Base-by-base conservation (phyloP, 2,329 filamentous ascomycete genomes). In the Orbilia ellipsospora region DNA sequence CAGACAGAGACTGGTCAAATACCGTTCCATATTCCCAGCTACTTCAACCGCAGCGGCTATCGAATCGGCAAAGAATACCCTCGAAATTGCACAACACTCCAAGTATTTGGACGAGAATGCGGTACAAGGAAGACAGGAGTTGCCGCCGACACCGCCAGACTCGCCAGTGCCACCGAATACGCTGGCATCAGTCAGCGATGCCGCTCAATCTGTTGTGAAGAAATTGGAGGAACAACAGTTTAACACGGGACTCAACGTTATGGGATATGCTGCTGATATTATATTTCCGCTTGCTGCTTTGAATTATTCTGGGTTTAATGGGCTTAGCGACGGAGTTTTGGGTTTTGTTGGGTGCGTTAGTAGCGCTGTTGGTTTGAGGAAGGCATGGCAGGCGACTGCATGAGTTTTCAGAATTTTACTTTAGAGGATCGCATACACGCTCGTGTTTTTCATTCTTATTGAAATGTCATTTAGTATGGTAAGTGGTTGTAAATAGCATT, bases 311-410 rank as follows among this genome's bases (percentile, higher is more conserved):
- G 73, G 59, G 26, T 76, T 76, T 52, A 65, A 40, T 31, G 15
- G 31, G 5, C 54, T 76, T 16, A 76, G 61, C 45, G 73, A 76
- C 59, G 73, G 73, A 7, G 52, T 66, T 56, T 51, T 76, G 48
- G 73, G 73, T 15, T 70, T 76, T 62, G 73, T 65, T 4, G 73
- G 73, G 12, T 69, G 73, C 40, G 48, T 76, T 55, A 76, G 73
- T 48, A 76, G 73, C 12, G 64, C 56, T 15, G 73, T 76, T 2
- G 73, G 73, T 13, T 51, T 76, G 64, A 70, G 60, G 54, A 76
- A 70, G 15, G 73, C 73, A 42, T 76, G 73, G 73, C 65, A 62
- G 26, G 73, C 65, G 8, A 70, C 73, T 54, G 63, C 70, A 40
- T 68, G 68, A 50, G 40, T 63, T 36, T 10, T 44, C 15, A 1